phyloP scores from a whole-genome alignment of 2,329 filamentous ascomycete species.

The Bipolaris victoriae region DNA sequence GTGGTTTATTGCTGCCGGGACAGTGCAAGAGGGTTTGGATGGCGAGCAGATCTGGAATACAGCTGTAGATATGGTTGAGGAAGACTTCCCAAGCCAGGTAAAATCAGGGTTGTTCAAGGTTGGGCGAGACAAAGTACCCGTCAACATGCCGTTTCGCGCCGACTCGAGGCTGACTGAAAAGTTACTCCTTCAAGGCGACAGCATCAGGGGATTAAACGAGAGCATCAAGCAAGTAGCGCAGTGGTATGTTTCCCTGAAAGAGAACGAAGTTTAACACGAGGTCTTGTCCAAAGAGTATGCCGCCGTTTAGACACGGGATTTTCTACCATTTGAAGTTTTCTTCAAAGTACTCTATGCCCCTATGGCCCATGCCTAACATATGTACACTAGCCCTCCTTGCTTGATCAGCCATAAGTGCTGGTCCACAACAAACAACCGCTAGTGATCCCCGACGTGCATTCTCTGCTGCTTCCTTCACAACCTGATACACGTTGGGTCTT shows the following conservation, averaged over 20 bases:
- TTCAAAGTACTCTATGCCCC: slow-evolving; percentile 54
- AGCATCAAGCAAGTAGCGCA: slow-evolving; percentile 36
- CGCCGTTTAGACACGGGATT: no score
- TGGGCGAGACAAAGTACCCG: slow-evolving; percentile 32
- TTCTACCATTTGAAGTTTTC: slow-evolving; percentile 56
- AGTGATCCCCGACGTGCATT: slow-evolving; percentile 36
- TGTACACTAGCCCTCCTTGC: slow-evolving; percentile 50
- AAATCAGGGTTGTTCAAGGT: slow-evolving; percentile 28
- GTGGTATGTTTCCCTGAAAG: slow-evolving; percentile 34
- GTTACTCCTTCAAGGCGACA: slow-evolving; percentile 27
- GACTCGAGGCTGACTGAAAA: slow-evolving; percentile 36
- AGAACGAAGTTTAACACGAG: not conserved
- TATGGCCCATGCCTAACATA: slow-evolving; percentile 35
- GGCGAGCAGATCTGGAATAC: slow-evolving; percentile 31
- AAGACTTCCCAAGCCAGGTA: slow-evolving; percentile 25
- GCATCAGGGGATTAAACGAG: slow-evolving; percentile 29
- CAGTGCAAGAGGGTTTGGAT: slow-evolving; percentile 25
- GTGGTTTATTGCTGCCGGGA: slow-evolving; percentile 39
- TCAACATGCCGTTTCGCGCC: slow-evolving; percentile 44
- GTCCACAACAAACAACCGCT: slow-evolving; percentile 55
- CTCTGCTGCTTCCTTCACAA: slow-evolving; percentile 44
- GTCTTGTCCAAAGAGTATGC: no score
- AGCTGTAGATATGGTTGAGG: slow-evolving; percentile 30
- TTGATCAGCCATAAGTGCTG: slow-evolving; percentile 54
- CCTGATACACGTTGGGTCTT: slow-evolving; percentile 48